Percentiles rank a stretch among this genome's conserved stretches.
Conservation (phyloP, 176 grass and related monocot genomes). For the Oryza punctata region DNA sequence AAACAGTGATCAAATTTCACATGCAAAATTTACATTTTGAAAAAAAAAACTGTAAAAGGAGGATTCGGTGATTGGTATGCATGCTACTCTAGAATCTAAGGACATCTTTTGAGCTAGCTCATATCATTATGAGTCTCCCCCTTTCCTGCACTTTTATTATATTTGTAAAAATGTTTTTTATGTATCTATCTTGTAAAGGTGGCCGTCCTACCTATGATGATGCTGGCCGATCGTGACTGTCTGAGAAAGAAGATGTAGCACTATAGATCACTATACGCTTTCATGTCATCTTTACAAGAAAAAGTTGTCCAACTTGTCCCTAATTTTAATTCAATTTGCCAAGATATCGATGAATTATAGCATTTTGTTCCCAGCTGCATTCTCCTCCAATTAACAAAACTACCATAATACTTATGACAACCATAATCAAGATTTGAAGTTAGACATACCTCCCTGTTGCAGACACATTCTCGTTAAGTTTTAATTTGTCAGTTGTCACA, state of each 20-base stretch:
- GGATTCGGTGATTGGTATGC: neutral
- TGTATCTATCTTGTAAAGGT: constrained; percentile 27
- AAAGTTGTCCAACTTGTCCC: neutral
- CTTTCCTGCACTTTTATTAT: neutral
- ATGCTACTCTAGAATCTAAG: neutral
- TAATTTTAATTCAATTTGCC: neutral
- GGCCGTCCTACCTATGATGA: constrained; percentile 16
- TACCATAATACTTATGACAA: neutral
- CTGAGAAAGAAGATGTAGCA: constrained; percentile 2
- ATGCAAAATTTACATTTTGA: neutral
- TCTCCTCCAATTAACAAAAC: neutral
- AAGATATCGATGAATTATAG: neutral
- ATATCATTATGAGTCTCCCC: neutral
- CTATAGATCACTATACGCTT: neutral
- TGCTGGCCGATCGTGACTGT: constrained; percentile 45
- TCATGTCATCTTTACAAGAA: constrained; percentile 7
- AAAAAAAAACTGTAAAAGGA: neutral
- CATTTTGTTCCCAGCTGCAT: neutral
- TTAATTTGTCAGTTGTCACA: neutral
- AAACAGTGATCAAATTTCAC: neutral
- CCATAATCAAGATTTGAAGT: no score
- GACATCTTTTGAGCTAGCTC: neutral
- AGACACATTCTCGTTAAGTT: neutral
- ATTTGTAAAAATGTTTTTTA: neutral
- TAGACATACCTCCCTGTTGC: no score